Percentiles rank a stretch among this genome's conserved stretches.
Conservation (phyloP, 345 rosid species). For the Moringa oleifera region DNA sequence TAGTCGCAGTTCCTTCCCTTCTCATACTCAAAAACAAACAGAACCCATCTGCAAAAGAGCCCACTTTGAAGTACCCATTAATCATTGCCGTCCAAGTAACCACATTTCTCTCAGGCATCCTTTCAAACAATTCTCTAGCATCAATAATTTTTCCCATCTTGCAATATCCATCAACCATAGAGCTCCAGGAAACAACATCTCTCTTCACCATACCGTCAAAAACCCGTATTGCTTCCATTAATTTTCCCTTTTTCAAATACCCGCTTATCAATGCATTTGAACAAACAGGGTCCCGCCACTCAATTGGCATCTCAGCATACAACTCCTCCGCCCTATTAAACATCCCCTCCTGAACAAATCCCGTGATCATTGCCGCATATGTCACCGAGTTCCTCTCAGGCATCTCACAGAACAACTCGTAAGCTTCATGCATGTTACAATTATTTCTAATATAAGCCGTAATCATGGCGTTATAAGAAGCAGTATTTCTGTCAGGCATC, state of each 20-base stretch:
- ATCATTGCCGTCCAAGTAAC: slow-evolving; percentile 80
- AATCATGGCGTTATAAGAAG: slow-evolving; percentile 76
- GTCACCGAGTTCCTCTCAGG: slow-evolving; percentile 51
- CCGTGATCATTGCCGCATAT: slow-evolving; percentile 68
- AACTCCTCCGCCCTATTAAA: slow-evolving; percentile 47
- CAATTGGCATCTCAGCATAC: slow-evolving; percentile 32
- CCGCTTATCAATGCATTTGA: slow-evolving; percentile 69
- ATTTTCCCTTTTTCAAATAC: slow-evolving; percentile 48
- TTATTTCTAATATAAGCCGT: slow-evolving; percentile 50
- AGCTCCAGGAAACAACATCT: slow-evolving; percentile 67
- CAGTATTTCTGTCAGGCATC: slow-evolving; percentile 58
- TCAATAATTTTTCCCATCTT: slow-evolving; percentile 47
- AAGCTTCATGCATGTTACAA: slow-evolving; percentile 36
- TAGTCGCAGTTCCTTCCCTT: slow-evolving; percentile 35
- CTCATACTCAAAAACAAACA: slow-evolving; percentile 58
- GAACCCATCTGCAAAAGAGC: slow-evolving; percentile 53
- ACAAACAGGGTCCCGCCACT: slow-evolving; percentile 65
- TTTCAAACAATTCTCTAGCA: slow-evolving; percentile 50
- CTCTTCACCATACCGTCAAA: slow-evolving; percentile 52
- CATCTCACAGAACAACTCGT: slow-evolving; percentile 38
- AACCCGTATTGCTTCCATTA: slow-evolving; percentile 46
- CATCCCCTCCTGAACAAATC: slow-evolving; percentile 53
- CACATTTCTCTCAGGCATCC: slow-evolving; percentile 59
- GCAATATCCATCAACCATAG: slow-evolving; percentile 74
- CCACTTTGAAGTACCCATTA: slow-evolving; percentile 64